These are phyloP conservation scores for Stropharia rugosoannulata DNA, from an alignment of 768 basidiomycete genomes.

Conservation along the genomic window DNA sequence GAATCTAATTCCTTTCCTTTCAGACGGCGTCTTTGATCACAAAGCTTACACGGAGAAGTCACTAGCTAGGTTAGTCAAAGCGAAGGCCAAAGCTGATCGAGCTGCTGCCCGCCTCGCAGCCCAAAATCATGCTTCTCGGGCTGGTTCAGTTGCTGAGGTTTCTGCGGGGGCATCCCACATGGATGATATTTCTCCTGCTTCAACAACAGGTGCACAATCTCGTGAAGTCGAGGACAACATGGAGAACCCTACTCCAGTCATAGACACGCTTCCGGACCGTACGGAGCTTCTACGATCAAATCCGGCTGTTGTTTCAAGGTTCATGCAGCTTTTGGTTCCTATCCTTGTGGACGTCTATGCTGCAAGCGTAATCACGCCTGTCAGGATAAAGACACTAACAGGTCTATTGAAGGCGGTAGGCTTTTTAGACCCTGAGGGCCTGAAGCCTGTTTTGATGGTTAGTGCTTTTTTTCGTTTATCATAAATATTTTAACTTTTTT, in stretches of 20 bases:
- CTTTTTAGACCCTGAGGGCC: constrained; percentile 76
- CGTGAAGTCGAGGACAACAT: constrained; percentile 43
- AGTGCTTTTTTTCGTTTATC: constrained; percentile 23
- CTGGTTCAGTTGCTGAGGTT: constrained; percentile 21
- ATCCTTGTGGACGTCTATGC: constrained; percentile 98
- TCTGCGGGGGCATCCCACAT: constrained; percentile 24
- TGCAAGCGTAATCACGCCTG: constrained; percentile 88
- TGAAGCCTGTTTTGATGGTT: constrained; percentile 79
- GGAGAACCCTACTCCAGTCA: constrained; percentile 28
- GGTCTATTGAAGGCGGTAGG: constrained; percentile 90
- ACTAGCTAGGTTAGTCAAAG: constrained; percentile 71
- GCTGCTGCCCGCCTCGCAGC: constrained; percentile 64
- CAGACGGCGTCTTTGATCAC: constrained; percentile 95
- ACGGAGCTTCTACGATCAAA: constrained; percentile 76
- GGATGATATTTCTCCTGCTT: constrained; percentile 25
- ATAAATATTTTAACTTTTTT: constrained; percentile 11
- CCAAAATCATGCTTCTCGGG: constrained; percentile 18
- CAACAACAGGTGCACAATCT: constrained; percentile 26
- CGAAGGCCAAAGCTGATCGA: constrained; percentile 80
- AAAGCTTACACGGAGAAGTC: constrained; percentile 89
- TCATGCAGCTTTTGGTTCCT: constrained; percentile 87
- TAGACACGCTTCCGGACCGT: constrained; percentile 48
- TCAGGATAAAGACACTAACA: constrained; percentile 86
- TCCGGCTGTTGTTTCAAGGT: constrained; percentile 74
- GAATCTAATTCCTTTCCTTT: constrained; percentile 5